Evolutionary conservation across 345 rosid genomes (phyloP).

Genomic region (Physaria fendleri): DNA sequence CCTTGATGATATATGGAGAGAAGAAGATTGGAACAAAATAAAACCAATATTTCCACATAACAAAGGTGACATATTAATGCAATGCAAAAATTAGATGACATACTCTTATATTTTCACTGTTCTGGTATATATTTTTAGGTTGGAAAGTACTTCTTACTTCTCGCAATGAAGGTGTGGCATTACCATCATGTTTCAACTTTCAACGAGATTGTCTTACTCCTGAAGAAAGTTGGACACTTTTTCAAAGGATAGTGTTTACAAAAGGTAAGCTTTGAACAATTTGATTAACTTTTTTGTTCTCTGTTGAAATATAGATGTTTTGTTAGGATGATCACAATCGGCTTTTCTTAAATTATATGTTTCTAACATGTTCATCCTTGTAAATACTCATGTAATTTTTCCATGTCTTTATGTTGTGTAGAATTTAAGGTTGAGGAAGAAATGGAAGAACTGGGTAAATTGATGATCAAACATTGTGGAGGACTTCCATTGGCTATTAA

Average conservation of each 20-base stretch:
- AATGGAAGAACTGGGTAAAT: too few relatives aligned
- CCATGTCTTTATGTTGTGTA: neutral
- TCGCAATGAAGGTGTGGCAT: constrained; percentile 30
- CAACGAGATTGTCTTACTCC: constrained; percentile 10
- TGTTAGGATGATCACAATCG: neutral
- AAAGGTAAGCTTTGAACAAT: constrained; percentile 1
- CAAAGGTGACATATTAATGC: neutral
- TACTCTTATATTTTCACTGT: too few relatives aligned
- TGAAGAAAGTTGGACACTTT: constrained; percentile 36
- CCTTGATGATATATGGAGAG: constrained; percentile 39
- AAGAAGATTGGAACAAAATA: constrained; percentile 30
- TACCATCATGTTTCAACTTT: neutral
- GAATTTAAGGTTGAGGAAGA: neutral
- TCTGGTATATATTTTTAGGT: neutral
- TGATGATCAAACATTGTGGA: constrained; percentile 9
- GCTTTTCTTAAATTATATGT: neutral
- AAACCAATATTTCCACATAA: constrained; percentile 16
- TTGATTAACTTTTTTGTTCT: neutral
- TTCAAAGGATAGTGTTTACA: constrained; percentile 31
- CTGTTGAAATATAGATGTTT: neutral
- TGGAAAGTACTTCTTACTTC: constrained; percentile 45
- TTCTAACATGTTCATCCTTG: neutral
- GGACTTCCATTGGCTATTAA: neutral
- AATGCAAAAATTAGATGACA: too few relatives aligned
- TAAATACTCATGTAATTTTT: neutral